Percentiles rank a stretch among this genome's conserved stretches.
Evolutionary conservation across 306 rosid genomes (phyloP).

Genomic region (Benincasa hispida): DNA sequence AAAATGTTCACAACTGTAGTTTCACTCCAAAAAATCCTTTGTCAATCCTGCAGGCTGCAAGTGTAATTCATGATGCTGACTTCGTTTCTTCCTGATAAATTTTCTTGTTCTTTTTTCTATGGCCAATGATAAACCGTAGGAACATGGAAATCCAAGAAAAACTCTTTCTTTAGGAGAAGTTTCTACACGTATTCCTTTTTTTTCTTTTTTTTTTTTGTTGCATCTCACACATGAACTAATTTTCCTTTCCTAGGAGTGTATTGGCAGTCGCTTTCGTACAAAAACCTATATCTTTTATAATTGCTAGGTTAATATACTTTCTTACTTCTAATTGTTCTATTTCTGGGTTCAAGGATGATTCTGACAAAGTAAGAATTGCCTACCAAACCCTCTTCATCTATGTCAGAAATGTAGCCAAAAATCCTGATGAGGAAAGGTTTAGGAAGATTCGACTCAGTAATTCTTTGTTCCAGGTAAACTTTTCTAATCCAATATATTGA

Average conservation of each 20-base stretch:
- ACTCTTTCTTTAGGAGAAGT: neutral
- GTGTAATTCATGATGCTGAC: too few relatives aligned
- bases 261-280: neutral
- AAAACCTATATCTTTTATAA: neutral
- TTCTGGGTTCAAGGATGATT: slow-evolving; percentile 49
- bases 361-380: slow-evolving; percentile 51
- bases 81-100: neutral
- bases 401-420: slow-evolving; percentile 67
- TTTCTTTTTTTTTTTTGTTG: neutral
- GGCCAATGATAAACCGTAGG: neutral
- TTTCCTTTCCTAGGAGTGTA: neutral
- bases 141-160: neutral
- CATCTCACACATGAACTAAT: neutral
- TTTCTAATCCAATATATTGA: neutral
- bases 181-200: neutral
- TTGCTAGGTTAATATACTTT: slow-evolving; percentile 1
- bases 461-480: slow-evolving; percentile 55
- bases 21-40: neutral
- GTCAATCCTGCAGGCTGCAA: neutral
- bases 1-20: neutral
- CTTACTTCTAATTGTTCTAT: neutral
- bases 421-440: slow-evolving; percentile 70
- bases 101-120: neutral
- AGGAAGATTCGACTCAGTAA: slow-evolving; percentile 71
- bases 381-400: slow-evolving; percentile 67